Conservation (phyloP, 2,329 filamentous ascomycete genomes). For the Xylaria multiplex region DNA sequence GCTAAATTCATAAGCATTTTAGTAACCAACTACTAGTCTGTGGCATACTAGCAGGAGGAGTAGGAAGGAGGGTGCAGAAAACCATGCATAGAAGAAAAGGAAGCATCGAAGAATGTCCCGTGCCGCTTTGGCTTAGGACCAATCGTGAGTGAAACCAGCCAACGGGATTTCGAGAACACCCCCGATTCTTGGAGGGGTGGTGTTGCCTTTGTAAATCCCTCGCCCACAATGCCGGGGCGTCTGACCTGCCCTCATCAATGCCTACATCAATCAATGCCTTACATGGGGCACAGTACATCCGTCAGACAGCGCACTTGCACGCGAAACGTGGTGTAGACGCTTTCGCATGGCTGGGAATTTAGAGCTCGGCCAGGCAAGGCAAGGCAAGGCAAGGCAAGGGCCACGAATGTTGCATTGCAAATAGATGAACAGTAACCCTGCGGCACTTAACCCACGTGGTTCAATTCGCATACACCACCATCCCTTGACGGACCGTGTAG, state of each 20-base stretch:
- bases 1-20: neutral
- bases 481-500: neutral
- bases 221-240: conserved; percentile 2
- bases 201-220: neutral
- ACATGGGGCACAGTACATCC: too few species aligned
- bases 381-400: neutral
- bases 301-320: neutral
- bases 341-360: too few species aligned
- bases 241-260: neutral
- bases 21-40: neutral
- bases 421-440: conserved; percentile 19
- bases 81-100: conserved; percentile 32
- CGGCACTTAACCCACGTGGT: conserved; percentile 27
- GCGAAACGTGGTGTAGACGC: too few species aligned
- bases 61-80: neutral
- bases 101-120: conserved; percentile 31
- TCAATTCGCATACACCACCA: neutral
- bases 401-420: conserved; percentile 9
- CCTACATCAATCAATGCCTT: too few species aligned
- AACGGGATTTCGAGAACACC: neutral
- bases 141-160: neutral
- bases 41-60: neutral
- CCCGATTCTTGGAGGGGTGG: neutral
- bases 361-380: too few species aligned
- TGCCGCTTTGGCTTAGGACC: neutral